Percentiles rank a stretch among this genome's conserved stretches.
Evolutionary conservation across 805 yeast species (phyloP).

Genomic region (Cyberlindnera mycetangii): DNA sequence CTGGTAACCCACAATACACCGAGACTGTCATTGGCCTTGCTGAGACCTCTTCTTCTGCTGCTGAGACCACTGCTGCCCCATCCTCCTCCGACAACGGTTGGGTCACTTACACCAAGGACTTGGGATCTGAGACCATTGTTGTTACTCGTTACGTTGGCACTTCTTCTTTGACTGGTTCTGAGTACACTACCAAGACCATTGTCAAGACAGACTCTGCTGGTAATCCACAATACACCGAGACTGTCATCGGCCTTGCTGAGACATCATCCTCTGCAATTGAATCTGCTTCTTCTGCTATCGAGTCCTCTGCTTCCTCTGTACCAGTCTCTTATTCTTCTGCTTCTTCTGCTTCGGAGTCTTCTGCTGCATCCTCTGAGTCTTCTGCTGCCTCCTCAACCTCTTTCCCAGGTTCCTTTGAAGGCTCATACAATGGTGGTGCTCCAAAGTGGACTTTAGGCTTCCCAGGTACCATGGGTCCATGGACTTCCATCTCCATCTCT

Average conservation of each 20-base stretch:
- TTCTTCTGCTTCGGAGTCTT: neutral
- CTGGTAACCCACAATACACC: neutral
- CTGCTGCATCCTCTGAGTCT: neutral
- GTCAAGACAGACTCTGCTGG: neutral
- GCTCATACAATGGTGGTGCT: conserved; percentile 10
- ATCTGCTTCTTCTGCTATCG: neutral
- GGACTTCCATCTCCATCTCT: conserved; percentile 15
- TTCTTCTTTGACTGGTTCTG: neutral
- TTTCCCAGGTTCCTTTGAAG: conserved; percentile 6
- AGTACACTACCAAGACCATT: neutral
- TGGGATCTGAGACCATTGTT: neutral
- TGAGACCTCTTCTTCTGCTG: neutral
- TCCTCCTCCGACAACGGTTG: neutral
- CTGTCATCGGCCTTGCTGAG: neutral
- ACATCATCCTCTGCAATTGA: neutral
- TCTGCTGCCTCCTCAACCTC: conserved; percentile 1
- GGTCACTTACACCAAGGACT: neutral
- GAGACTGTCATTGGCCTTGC: neutral
- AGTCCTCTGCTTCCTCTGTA: neutral
- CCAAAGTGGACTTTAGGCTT: conserved; percentile 17
- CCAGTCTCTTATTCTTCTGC: neutral
- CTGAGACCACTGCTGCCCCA: neutral
- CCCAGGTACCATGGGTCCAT: conserved; percentile 24
- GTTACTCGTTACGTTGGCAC: neutral
- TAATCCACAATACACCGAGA: neutral